These are phyloP conservation scores for Mimosa pudica DNA, from an alignment of 306 rosid genomes.

Conservation along the genomic window DNA sequence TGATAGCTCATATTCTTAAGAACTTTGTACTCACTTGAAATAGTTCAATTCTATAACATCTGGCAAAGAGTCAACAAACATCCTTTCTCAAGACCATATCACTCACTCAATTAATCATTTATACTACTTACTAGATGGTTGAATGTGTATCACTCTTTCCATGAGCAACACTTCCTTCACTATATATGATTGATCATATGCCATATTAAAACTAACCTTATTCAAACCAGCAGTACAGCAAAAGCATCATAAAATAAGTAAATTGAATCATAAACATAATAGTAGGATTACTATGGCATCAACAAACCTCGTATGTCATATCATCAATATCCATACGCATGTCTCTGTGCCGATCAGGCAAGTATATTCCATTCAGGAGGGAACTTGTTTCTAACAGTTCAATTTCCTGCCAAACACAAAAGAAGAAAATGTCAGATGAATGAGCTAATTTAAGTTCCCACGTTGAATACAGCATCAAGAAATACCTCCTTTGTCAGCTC, in stretches of 20 bases:
- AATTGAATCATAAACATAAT: conserved; percentile 17
- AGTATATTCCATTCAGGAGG: conserved; percentile 54
- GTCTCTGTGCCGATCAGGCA: conserved; percentile 81
- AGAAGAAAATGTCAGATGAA: conserved; percentile 31
- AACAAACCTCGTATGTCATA: conserved; percentile 91
- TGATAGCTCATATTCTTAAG: neutral
- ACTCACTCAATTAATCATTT: neutral
- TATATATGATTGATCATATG: conserved; percentile 14
- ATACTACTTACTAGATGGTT: neutral
- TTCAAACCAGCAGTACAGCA: conserved; percentile 4
- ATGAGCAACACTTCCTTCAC: neutral
- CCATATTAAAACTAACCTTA: neutral
- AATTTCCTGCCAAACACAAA: conserved; percentile 67
- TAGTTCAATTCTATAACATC: neutral
- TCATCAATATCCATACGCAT: conserved; percentile 90
- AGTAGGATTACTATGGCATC: conserved; percentile 20
- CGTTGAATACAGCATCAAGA: conserved; percentile 19
- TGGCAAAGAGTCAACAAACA: too few species aligned
- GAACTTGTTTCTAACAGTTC: conserved; percentile 63
- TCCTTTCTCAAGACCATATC: neutral
- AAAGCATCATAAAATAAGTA: conserved; percentile 22
- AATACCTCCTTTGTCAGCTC: conserved; percentile 77
- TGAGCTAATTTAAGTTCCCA: neutral
- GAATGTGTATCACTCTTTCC: neutral
- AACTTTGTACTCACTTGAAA: neutral